Conservation (phyloP, 257 asterid genomes). For the Anisodus tanguticus region DNA sequence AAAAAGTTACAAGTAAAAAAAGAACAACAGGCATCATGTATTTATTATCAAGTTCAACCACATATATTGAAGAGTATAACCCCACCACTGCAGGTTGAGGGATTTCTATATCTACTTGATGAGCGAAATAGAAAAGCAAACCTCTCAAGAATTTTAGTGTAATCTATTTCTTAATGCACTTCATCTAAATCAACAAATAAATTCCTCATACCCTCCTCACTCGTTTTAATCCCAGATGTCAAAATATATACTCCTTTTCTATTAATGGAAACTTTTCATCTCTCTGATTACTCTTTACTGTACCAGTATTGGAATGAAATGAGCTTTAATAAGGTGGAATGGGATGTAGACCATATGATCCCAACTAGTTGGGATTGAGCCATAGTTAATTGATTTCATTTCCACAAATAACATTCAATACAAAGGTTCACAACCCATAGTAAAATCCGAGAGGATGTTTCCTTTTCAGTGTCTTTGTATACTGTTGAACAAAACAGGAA, state of each 20-base stretch:
- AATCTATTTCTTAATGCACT: neutral
- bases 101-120: slow-evolving; percentile 16
- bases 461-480: neutral
- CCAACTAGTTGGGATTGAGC: slow-evolving; percentile 7
- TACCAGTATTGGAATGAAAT: neutral
- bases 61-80: neutral
- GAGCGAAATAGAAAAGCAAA: neutral
- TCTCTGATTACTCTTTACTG: neutral
- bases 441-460: slow-evolving; percentile 9
- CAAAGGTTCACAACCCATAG: neutral
- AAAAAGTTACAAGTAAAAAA: neutral
- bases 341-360: neutral
- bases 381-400: neutral
- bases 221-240: neutral
- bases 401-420: neutral
- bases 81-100: neutral
- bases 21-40: neutral
- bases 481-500: neutral
- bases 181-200: neutral
- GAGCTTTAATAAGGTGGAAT: slow-evolving; percentile 9
- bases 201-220: neutral
- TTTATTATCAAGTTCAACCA: neutral
- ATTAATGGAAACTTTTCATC: slow-evolving; percentile 6
- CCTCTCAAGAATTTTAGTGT: neutral
- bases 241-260: neutral